These are phyloP conservation scores for Copromyces sp. DNA, from an alignment of 495 filamentous ascomycete genomes.

Conservation along the genomic window DNA sequence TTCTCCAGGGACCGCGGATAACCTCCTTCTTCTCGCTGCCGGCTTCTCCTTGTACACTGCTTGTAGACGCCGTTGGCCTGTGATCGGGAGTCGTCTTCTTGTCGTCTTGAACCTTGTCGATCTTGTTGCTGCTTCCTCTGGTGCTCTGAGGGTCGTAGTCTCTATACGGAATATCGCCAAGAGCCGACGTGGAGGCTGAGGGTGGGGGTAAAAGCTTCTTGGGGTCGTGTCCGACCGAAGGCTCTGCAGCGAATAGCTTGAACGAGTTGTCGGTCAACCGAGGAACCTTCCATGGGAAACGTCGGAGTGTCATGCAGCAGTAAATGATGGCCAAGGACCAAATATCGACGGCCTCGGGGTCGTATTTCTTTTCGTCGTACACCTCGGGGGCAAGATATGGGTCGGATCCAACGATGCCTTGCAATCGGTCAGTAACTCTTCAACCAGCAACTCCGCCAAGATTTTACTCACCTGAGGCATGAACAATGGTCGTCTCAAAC, in stretches of 20 bases:
- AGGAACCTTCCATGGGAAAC: slow-evolving; percentile 97
- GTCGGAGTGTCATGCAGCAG: slow-evolving; percentile 93
- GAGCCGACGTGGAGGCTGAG: slow-evolving; percentile 28
- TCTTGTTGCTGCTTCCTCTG: not conserved
- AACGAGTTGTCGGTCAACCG: slow-evolving; percentile 88
- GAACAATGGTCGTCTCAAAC: slow-evolving; percentile 85
- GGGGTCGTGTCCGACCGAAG: slow-evolving; percentile 45
- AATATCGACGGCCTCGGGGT: slow-evolving; percentile 87
- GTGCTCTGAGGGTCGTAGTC: slow-evolving; percentile 28
- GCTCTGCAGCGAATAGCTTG: slow-evolving; percentile 76
- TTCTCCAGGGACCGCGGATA: slow-evolving; percentile 86
- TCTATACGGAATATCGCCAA: slow-evolving; percentile 23
- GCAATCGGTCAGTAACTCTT: slow-evolving; percentile 4
- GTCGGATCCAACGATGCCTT: slow-evolving; percentile 95
- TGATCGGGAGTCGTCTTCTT: slow-evolving; percentile 7
- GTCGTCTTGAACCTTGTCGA: slow-evolving; percentile 1
- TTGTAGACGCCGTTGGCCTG: slow-evolving; percentile 1
- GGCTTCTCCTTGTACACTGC: not conserved
- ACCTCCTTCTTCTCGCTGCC: slow-evolving; percentile 55
- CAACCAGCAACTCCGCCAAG: not conserved
- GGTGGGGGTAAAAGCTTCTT: slow-evolving; percentile 32
- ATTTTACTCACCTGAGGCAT: slow-evolving; percentile 63
- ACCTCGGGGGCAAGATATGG: slow-evolving; percentile 96
- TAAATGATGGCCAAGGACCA: slow-evolving; percentile 99
- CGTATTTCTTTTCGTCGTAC: slow-evolving; percentile 88